A percentile compares a stretch with the other conserved stretches of the same genome.
Conservation (phyloP, 2,329 filamentous ascomycete species). For the Trichoderma hamatum region DNA sequence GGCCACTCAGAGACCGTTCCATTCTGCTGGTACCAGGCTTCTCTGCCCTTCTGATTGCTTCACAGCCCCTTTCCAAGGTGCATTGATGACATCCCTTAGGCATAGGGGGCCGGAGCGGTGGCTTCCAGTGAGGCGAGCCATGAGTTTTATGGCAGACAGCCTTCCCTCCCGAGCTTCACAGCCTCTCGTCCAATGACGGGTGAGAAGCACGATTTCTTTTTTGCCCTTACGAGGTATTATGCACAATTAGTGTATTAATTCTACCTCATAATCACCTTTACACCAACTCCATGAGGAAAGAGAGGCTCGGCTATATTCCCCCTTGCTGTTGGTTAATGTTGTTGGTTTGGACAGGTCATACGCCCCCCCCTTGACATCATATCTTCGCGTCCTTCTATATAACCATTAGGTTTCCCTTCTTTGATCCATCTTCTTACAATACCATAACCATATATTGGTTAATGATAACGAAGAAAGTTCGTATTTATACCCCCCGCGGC, state of each 20-base stretch:
- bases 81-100: slow-evolving; percentile 5
- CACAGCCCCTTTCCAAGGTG: slow-evolving; percentile 26
- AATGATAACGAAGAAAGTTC: background rate
- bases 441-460: background rate
- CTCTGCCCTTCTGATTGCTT: slow-evolving; percentile 7
- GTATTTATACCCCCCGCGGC: background rate
- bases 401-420: background rate
- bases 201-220: background rate
- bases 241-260: background rate
- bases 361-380: slow-evolving; percentile 8
- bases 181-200: background rate
- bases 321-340: slow-evolving; percentile 8
- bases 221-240: background rate
- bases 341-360: background rate
- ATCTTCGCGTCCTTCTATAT: slow-evolving; percentile 3
- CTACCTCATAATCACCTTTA: background rate
- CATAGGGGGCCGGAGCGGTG: background rate
- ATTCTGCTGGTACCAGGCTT: slow-evolving; percentile 26
- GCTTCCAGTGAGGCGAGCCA: background rate
- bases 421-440: background rate
- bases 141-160: background rate
- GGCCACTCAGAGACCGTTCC: slow-evolving; percentile 24
- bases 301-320: slow-evolving; percentile 4
- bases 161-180: background rate
- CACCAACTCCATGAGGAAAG: background rate